Percentiles rank a stretch among this genome's conserved stretches.
These are phyloP conservation scores for Mycena leptocephala DNA, from an alignment of 768 basidiomycete genomes.

Conservation along the genomic window DNA sequence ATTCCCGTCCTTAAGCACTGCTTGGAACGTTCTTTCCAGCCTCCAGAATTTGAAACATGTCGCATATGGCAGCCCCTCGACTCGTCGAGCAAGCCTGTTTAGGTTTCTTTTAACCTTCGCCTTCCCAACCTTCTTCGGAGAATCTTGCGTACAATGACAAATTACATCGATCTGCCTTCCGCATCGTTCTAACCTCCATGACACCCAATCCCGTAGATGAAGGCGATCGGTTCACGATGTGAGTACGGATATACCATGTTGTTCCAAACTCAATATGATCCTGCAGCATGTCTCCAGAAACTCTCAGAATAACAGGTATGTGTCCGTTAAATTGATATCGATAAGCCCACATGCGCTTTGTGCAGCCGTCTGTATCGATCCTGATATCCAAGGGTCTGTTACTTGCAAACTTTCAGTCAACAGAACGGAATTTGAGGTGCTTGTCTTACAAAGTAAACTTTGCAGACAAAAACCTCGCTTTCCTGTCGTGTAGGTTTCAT, in stretches of 20 bases:
- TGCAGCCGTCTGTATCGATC: slow-evolving; percentile 19
- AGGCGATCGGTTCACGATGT: neutral
- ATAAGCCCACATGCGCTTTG: neutral
- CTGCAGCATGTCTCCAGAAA: slow-evolving; percentile 5
- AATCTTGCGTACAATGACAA: slow-evolving; percentile 15
- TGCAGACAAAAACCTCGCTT: neutral
- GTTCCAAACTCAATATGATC: neutral
- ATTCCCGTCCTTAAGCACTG: no score
- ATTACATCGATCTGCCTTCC: neutral
- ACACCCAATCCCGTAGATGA: neutral
- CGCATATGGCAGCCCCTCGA: no score
- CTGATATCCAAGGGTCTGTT: neutral
- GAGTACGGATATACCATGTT: neutral
- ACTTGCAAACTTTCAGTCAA: slow-evolving; percentile 8
- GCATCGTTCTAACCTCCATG: neutral
- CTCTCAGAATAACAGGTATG: slow-evolving; percentile 13
- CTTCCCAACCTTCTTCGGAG: neutral
- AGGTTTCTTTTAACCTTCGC: no score
- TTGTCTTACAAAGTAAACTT: neutral
- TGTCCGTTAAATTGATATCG: neutral
- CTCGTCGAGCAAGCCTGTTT: no score
- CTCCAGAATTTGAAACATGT: no score
- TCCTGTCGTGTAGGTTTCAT: neutral
- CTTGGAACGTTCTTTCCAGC: no score
- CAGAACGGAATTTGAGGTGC: neutral